phyloP scores from a whole-genome alignment of 2,329 filamentous ascomycete species.

The Fusarium illudens region DNA sequence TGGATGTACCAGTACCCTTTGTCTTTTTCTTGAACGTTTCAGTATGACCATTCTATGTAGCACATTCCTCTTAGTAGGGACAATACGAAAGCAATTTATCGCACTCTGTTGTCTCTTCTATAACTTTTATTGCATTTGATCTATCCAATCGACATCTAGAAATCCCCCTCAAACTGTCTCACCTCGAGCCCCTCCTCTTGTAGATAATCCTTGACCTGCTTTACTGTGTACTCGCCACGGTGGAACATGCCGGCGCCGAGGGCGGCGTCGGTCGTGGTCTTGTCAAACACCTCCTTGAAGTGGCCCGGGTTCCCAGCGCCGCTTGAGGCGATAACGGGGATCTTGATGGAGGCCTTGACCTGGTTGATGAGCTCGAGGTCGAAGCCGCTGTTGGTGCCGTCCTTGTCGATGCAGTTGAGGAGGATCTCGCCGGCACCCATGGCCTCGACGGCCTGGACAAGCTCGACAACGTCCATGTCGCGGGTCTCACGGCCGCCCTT shows the following conservation, averaged over 20 bases:
- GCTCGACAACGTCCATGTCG: conserved; percentile 90
- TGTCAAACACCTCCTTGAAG: conserved; percentile 88
- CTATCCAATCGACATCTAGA: conserved; percentile 18
- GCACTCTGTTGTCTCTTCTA: not conserved
- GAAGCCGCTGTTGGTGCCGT: conserved; percentile 93
- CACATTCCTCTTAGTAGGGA: conserved; percentile 19
- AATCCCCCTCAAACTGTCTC: conserved; percentile 75
- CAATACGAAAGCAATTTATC: conserved; percentile 19
- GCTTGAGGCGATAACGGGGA: conserved; percentile 94
- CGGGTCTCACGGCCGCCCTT: conserved; percentile 95
- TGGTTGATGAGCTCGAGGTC: conserved; percentile 90
- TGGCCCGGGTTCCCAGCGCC: conserved; percentile 88
- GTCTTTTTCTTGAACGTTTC: conserved; percentile 1
- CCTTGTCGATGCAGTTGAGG: conserved; percentile 96
- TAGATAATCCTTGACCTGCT: conserved; percentile 89
- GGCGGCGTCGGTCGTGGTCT: conserved; percentile 89
- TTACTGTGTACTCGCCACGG: conserved; percentile 91
- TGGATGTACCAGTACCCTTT: conserved; percentile 15
- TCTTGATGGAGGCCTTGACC: conserved; percentile 86
- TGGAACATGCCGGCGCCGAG: conserved; percentile 98
- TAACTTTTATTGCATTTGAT: conserved; percentile 11
- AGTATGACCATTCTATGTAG: conserved; percentile 9
- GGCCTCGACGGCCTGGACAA: conserved; percentile 88
- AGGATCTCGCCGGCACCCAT: conserved; percentile 96
- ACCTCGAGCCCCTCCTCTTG: conserved; percentile 76